Percentiles rank a stretch among this genome's conserved stretches.
phyloP scores from a whole-genome alignment of 192 early-diverging fungal species.

The Chytriomyces sp. region DNA sequence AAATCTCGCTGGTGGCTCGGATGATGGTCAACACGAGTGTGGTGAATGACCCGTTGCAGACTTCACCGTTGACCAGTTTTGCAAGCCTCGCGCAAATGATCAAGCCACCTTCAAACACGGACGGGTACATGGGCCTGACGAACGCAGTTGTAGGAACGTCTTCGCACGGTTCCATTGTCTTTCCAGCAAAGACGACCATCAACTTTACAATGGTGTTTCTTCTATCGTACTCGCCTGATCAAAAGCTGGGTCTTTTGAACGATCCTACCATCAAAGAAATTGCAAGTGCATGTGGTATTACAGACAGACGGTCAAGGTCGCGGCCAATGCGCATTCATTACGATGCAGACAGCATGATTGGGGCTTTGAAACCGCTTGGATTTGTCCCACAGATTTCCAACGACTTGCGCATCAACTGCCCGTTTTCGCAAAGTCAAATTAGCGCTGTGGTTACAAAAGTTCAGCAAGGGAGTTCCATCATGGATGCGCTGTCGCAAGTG shows the following conservation, averaged over 20 bases:
- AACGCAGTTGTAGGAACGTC: conserved; percentile 11
- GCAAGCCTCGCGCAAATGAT: not conserved
- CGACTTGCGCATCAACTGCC: conserved; percentile 27
- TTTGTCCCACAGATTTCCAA: conserved; percentile 10
- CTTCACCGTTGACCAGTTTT: not conserved
- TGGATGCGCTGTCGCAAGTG: conserved; percentile 7
- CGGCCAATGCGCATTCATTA: conserved; percentile 28
- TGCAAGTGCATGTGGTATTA: conserved; percentile 22
- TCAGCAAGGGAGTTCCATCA: not conserved
- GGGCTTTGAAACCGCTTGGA: not conserved
- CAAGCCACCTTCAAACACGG: not conserved
- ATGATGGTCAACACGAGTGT: conserved; percentile 19
- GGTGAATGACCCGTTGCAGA: conserved; percentile 9
- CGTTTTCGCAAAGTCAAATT: conserved; percentile 16
- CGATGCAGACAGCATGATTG: conserved; percentile 3
- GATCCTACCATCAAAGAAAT: conserved; percentile 33
- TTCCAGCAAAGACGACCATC: conserved; percentile 14
- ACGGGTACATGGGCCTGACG: not conserved
- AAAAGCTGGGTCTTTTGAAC: conserved; percentile 15
- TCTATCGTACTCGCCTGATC: conserved; percentile 32
- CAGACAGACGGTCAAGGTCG: not conserved
- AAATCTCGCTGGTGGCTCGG: conserved; percentile 22
- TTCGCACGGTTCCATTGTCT: conserved; percentile 7
- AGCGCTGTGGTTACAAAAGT: conserved; percentile 13
- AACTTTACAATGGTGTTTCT: conserved; percentile 35